Evolutionary conservation across 2,329 filamentous ascomycete genomes (phyloP).

Genomic region (Colletotrichum sp.): DNA sequence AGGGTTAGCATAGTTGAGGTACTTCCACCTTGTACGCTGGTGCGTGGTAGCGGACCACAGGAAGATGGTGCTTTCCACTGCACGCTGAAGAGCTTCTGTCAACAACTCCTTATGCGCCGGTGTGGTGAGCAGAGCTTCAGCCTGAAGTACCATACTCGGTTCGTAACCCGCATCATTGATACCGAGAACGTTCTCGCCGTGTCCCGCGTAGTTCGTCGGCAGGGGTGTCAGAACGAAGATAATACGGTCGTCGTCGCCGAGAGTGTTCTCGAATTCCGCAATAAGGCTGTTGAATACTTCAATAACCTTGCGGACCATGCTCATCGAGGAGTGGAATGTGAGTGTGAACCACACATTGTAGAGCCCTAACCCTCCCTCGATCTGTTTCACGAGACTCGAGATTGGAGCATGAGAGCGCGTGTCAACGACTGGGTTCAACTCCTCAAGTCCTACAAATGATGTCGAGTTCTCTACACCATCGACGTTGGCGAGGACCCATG

Average conservation of each 20-base stretch:
- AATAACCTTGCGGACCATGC: neutral
- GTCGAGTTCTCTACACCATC: neutral
- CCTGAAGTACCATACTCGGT: neutral
- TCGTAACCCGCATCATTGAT: neutral
- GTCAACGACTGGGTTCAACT: neutral
- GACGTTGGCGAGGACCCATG: neutral
- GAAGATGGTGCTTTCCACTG: neutral
- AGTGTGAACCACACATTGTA: slow-evolving; percentile 7
- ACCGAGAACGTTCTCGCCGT: neutral
- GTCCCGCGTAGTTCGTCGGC: neutral
- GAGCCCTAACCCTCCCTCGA: neutral
- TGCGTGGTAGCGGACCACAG: slow-evolving; percentile 23
- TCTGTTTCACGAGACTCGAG: neutral
- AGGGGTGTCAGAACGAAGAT: slow-evolving; percentile 8
- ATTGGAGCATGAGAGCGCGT: neutral
- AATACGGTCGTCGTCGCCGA: neutral
- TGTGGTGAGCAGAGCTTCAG: slow-evolving; percentile 18
- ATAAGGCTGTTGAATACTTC: neutral
- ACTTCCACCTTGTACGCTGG: slow-evolving; percentile 28
- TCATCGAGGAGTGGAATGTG: neutral
- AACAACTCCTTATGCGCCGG: slow-evolving; percentile 31
- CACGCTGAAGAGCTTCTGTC: slow-evolving; percentile 30
- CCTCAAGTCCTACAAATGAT: neutral
- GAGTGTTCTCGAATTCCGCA: neutral
- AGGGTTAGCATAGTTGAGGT: slow-evolving; percentile 40